Base-by-base conservation (phyloP, 2,329 filamentous ascomycete genomes). In the Huntiella bhutanensis region DNA sequence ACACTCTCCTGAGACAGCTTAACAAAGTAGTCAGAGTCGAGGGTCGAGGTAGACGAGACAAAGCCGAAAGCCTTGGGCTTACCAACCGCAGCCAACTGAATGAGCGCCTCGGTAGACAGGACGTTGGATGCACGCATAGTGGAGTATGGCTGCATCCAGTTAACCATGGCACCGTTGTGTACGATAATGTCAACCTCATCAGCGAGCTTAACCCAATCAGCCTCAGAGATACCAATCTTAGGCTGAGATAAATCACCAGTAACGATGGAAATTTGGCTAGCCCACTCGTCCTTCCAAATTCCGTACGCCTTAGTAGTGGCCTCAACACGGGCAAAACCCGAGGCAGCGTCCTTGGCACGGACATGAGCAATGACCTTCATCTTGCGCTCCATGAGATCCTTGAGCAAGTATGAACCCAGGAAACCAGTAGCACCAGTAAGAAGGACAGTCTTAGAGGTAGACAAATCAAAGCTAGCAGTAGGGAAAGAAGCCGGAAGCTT, bases 341-440 rank as follows among this genome's bases (percentile, higher is more conserved):
- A 67, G 19, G 69, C 59, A 3, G 68, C 56, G 49, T 75, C 73
- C 58, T 79, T 77, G 35, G 76, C 76, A 44, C 86, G 79, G 3
- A 93, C 80, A 48, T 87, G 77, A 1, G 79, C 77, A 48, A 93
- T 75, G 7, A 93, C 68, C 53, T 72, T 77, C 13, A 64, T 60
- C 13, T 64, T 64, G 17, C 80, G 68, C 35, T 71, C 71, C 1
- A 95, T 68, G 1, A 94, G 62, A 47, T 93, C 83, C 47, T 72
- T 72, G 32, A 92, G 65, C 8, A 95, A 66, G 56, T 86, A 92
- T 0, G 82, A 73, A 22, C 87, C 87, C 15, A 95, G 62, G 66
- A 95, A 95, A 5, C 85, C 85, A 17, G 85, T 95, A 3, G 83
- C 85, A 38, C 88, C 86, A 2, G 87, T 95, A 4, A 95, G 64